Percentiles rank a stretch among this genome's conserved stretches.
phyloP scores from a whole-genome alignment of 371 early-diverging fungal species.

The Mortierella sp. region DNA sequence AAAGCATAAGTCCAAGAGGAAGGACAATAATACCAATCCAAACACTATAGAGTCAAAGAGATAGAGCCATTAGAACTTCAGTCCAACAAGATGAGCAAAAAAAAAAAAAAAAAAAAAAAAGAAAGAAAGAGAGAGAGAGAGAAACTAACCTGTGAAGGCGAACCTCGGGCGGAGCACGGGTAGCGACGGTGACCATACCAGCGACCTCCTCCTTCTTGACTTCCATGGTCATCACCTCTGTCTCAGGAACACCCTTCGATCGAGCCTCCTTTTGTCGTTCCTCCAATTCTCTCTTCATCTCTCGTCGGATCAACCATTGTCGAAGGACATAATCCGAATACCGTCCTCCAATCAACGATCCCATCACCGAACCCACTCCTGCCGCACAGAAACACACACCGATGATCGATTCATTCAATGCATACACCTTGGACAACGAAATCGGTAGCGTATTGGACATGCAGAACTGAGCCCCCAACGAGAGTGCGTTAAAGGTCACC shows the following conservation, averaged over 20 bases:
- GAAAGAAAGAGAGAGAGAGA: neutral
- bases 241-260: neutral
- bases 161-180: conserved; percentile 55
- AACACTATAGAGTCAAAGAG: conserved; percentile 18
- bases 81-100: neutral
- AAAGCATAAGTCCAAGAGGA: conserved; percentile 54
- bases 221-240: conserved; percentile 1
- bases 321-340: conserved; percentile 59
- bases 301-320: conserved; percentile 46
- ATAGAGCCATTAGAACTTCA: too few relatives aligned
- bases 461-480: conserved; percentile 40
- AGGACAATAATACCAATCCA: conserved; percentile 55
- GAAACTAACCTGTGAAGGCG: conserved; percentile 49
- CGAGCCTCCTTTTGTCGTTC: conserved; percentile 19
- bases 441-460: conserved; percentile 58
- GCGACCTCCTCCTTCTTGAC: conserved; percentile 8
- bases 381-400: conserved; percentile 60
- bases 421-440: conserved; percentile 52
- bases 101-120: neutral
- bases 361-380: conserved; percentile 59
- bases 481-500: conserved; percentile 31
- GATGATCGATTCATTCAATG: conserved; percentile 48
- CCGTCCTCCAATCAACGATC: conserved; percentile 59
- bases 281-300: conserved; percentile 26
- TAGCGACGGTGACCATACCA: conserved; percentile 17